phyloP scores from a whole-genome alignment of 768 basidiomycete genomes.

The Daedaleopsis sinensis region DNA sequence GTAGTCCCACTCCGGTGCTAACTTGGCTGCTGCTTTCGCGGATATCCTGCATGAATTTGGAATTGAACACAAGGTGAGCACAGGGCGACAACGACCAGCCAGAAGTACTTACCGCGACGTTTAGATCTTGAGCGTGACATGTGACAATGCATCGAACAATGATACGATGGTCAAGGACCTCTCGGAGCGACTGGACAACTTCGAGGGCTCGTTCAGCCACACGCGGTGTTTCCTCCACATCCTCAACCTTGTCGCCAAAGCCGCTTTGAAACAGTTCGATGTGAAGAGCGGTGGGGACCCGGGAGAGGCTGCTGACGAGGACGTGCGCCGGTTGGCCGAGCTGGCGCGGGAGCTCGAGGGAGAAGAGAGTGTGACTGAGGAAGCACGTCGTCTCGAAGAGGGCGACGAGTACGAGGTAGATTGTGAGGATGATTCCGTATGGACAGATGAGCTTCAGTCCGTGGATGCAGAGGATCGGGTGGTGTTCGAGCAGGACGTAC shows the following conservation, averaged over 20 bases:
- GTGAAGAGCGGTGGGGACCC: not conserved
- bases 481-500: not conserved
- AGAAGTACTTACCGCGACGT: not conserved
- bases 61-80: constrained; percentile 34
- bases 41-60: constrained; percentile 31
- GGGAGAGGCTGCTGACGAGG: not conserved
- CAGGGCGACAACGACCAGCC: constrained; percentile 5
- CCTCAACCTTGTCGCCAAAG: constrained; percentile 21
- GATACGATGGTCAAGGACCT: constrained; percentile 4
- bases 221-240: constrained; percentile 24
- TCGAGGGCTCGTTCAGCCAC: constrained; percentile 5
- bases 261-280: constrained; percentile 6
- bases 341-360: not conserved
- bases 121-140: not conserved
- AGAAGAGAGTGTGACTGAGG: not conserved
- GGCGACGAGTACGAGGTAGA: too few species aligned
- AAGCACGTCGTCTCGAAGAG: not conserved
- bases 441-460: not conserved
- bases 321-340: not conserved
- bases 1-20: constrained; percentile 33
- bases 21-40: constrained; percentile 30
- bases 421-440: not conserved
- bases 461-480: not conserved
- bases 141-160: constrained; percentile 4
- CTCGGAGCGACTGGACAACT: constrained; percentile 1